Evolutionary conservation across 176 grass and related monocot species (phyloP).

Genomic region (Eleusine indica): DNA sequence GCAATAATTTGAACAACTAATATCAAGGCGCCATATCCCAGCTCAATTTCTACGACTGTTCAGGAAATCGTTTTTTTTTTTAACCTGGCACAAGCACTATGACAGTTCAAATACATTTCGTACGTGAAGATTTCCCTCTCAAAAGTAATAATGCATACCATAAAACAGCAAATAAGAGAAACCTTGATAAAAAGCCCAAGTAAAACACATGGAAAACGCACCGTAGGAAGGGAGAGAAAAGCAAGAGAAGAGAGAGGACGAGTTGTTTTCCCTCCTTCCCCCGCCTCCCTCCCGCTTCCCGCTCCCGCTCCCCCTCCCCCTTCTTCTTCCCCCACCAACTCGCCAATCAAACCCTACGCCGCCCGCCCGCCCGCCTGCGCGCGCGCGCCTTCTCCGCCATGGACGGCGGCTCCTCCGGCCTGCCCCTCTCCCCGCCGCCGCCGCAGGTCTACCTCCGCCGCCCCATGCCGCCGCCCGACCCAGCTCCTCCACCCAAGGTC

Average conservation of each 20-base stretch:
- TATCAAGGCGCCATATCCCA: no score
- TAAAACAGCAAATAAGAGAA: not conserved
- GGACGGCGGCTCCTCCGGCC: slow-evolving; percentile 51
- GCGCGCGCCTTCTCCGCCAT: not conserved
- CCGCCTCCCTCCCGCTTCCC: slow-evolving; percentile 29
- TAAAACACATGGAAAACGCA: not conserved
- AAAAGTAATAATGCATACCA: not conserved
- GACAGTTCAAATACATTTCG: not conserved
- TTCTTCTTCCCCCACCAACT: not conserved
- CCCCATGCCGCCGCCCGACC: slow-evolving; percentile 38
- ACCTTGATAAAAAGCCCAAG: not conserved
- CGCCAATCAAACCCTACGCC: slow-evolving; percentile 17
- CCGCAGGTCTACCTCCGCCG: slow-evolving; percentile 50
- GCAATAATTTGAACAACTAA: no score
- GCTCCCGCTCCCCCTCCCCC: not conserved
- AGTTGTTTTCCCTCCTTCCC: slow-evolving; percentile 62
- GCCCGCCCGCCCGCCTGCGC: not conserved
- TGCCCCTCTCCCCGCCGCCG: slow-evolving; percentile 12
- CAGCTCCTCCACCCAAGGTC: slow-evolving; percentile 31
- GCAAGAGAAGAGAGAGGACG: slow-evolving; percentile 13
- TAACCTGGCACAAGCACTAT: no score
- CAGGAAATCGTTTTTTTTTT: no score
- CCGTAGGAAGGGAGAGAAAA: not conserved
- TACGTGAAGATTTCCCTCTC: not conserved
- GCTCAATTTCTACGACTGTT: no score